Conservation (phyloP, 345 rosid species). For the Citrus sp. region DNA sequence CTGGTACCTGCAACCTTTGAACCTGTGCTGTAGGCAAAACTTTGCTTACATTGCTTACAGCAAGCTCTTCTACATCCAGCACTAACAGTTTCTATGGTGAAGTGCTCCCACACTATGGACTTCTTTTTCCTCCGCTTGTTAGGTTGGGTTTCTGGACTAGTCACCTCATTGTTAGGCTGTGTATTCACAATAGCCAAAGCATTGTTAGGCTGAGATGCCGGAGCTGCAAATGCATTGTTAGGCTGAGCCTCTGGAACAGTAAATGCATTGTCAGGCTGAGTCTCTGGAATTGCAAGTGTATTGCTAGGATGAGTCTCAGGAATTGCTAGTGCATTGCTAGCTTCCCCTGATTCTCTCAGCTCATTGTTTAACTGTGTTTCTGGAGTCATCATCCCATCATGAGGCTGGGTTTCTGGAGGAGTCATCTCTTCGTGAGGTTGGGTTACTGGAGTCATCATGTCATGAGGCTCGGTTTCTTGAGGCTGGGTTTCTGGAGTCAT, state of each 20-base stretch:
- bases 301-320: constrained; percentile 9
- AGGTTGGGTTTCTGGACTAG: constrained; percentile 47
- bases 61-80: constrained; percentile 78
- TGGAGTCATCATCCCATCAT: not conserved
- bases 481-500: not conserved
- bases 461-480: not conserved
- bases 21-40: constrained; percentile 97
- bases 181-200: not conserved
- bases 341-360: not conserved
- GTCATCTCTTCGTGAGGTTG: not conserved
- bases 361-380: constrained; percentile 6
- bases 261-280: not conserved
- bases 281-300: not conserved
- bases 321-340: not conserved
- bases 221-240: constrained; percentile 2
- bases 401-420: not conserved
- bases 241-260: constrained; percentile 16
- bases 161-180: constrained; percentile 22
- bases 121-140: constrained; percentile 72
- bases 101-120: constrained; percentile 92
- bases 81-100: constrained; percentile 68
- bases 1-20: constrained; percentile 94
- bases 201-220: constrained; percentile 11
- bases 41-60: constrained; percentile 94
- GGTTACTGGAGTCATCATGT: not conserved